phyloP scores from a whole-genome alignment of 1,139 yeast species.

The Sugiyamaella neomexicana region DNA sequence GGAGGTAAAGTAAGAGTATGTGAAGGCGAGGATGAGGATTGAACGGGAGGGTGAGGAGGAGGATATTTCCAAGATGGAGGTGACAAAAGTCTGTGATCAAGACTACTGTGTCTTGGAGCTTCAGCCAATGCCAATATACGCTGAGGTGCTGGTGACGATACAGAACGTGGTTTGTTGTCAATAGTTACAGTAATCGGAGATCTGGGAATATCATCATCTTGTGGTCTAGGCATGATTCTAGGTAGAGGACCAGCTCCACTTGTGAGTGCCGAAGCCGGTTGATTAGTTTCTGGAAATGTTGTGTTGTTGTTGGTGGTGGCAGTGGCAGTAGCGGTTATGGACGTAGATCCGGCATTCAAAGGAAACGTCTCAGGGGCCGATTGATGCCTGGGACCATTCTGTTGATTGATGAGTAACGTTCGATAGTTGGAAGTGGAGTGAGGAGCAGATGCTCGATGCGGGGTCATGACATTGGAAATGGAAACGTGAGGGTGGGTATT shows the following conservation, averaged over 20 bases:
- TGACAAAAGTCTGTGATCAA: constrained; percentile 4
- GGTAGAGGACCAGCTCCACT: constrained; percentile 18
- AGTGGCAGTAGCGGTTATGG: constrained; percentile 4
- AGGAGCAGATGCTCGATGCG: constrained; percentile 17
- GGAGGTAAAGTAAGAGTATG: constrained; percentile 8
- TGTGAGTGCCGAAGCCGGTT: neutral
- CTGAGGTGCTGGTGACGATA: constrained; percentile 17
- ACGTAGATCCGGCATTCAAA: constrained; percentile 15
- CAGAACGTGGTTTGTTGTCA: constrained; percentile 14
- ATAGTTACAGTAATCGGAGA: neutral
- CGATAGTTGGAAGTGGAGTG: neutral
- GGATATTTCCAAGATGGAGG: constrained; percentile 21
- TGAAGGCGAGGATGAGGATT: constrained; percentile 1
- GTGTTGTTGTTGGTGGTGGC: neutral
- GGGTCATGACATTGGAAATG: neutral
- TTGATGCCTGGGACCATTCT: constrained; percentile 24
- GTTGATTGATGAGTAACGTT: constrained; percentile 3
- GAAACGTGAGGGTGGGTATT: neutral
- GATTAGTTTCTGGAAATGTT: neutral
- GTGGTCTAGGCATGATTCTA: constrained; percentile 26
- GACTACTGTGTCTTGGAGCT: constrained; percentile 8
- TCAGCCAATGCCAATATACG: neutral
- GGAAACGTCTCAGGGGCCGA: constrained; percentile 28
- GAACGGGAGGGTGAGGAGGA: constrained; percentile 14
- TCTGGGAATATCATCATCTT: constrained; percentile 18